Conservation (phyloP, 2,329 filamentous ascomycete species). For the Madurella fahalii region DNA sequence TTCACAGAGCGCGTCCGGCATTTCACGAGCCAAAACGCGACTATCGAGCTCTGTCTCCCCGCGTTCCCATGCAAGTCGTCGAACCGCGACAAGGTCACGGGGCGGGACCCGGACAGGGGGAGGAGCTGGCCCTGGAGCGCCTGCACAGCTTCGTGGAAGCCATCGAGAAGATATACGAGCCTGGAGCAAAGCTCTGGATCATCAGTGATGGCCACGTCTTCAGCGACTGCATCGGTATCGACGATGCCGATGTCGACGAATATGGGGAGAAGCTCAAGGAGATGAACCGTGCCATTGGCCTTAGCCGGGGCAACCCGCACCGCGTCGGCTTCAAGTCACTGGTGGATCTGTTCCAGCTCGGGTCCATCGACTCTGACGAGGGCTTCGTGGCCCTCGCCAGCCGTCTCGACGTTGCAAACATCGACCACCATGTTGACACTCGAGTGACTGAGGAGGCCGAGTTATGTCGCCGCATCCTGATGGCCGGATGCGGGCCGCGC, state of each 20-base stretch:
- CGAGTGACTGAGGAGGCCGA: conserved; percentile 17
- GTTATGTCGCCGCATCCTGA: conserved; percentile 17
- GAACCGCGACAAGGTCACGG: conserved; percentile 20
- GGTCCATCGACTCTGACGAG: background rate
- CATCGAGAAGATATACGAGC: conserved; percentile 11
- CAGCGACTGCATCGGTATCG: conserved; percentile 20
- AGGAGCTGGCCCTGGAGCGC: conserved; percentile 18
- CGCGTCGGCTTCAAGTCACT: conserved; percentile 18
- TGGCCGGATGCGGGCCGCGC: conserved; percentile 15
- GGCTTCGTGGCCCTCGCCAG: conserved; percentile 1
- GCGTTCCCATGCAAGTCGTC: conserved; percentile 22
- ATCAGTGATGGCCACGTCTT: conserved; percentile 23
- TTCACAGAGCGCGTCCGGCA: conserved; percentile 16
- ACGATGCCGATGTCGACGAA: conserved; percentile 18
- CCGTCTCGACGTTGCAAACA: conserved; percentile 11
- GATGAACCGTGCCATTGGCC: conserved; percentile 13
- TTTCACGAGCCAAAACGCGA: conserved; percentile 8
- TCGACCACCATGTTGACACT: conserved; percentile 18
- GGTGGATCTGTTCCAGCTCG: conserved; percentile 18
- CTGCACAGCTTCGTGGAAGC: conserved; percentile 17
- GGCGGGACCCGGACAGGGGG: conserved; percentile 16
- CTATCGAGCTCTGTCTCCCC: conserved; percentile 17
- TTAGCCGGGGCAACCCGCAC: conserved; percentile 6
- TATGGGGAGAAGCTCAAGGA: conserved; percentile 17
- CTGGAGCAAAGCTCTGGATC: conserved; percentile 19